These are phyloP conservation scores for Periconia sp. DNA, from an alignment of 2,329 filamentous ascomycete species.

Conservation along the genomic window DNA sequence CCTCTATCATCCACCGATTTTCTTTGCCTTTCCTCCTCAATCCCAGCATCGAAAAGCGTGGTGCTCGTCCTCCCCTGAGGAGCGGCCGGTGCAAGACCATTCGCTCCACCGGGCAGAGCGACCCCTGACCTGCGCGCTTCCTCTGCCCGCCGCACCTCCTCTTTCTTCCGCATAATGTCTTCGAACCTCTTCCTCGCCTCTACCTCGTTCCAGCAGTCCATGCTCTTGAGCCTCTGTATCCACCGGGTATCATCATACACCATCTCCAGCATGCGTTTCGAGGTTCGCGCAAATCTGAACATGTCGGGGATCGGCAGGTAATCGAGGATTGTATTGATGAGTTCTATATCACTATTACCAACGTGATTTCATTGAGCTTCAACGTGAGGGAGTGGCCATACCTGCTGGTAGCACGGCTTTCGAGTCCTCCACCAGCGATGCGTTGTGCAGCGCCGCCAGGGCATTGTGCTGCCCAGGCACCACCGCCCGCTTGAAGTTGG, in stretches of 20 bases:
- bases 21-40: constrained; percentile 64
- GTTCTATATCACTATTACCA: constrained; percentile 58
- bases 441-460: constrained; percentile 75
- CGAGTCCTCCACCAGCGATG: constrained; percentile 75
- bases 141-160: constrained; percentile 58
- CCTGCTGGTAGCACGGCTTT: constrained; percentile 82
- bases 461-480: constrained; percentile 49
- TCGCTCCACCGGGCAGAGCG: constrained; percentile 33
- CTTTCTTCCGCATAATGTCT: constrained; percentile 59
- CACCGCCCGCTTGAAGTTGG: constrained; percentile 52
- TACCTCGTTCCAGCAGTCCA: constrained; percentile 89
- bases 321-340: constrained; percentile 84
- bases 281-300: constrained; percentile 80
- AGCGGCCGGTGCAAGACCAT: constrained; percentile 41
- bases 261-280: constrained; percentile 91
- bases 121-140: constrained; percentile 42
- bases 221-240: constrained; percentile 81
- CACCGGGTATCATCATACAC: constrained; percentile 97
- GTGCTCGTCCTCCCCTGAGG: constrained; percentile 48
- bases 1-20: constrained; percentile 38
- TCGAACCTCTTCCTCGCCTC: constrained; percentile 84
- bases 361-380: background rate
- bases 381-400: constrained; percentile 40
- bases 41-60: constrained; percentile 73
- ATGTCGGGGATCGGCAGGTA: constrained; percentile 85